Conservation (phyloP, 179 eudicot genomes). For the Gypsophila paniculata region DNA sequence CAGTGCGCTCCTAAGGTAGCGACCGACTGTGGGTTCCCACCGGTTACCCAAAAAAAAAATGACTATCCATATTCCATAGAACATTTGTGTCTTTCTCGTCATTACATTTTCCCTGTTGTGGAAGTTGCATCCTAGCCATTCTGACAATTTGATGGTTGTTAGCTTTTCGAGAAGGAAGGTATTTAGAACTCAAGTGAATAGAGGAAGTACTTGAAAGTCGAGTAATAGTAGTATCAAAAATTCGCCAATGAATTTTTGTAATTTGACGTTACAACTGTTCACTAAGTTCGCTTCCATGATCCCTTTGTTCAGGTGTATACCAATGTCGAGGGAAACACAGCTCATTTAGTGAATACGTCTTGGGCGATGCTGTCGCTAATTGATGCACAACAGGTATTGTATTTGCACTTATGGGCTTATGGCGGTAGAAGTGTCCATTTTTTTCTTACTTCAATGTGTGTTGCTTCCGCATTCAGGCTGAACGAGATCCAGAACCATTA, state of each 20-base stretch:
- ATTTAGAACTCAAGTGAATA: not conserved
- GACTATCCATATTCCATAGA: not conserved
- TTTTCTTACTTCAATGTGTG: not conserved
- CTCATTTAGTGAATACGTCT: conserved; percentile 80
- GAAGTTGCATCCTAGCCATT: not conserved
- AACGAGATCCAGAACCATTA: conserved; percentile 63
- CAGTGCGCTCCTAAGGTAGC: too few species aligned
- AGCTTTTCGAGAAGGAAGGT: not conserved
- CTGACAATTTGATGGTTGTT: not conserved
- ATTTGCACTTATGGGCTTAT: not conserved
- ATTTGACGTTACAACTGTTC: not conserved
- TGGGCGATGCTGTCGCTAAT: conserved; percentile 90
- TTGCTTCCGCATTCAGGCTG: conserved; percentile 39
- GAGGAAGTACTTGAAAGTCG: not conserved
- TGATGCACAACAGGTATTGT: conserved; percentile 72
- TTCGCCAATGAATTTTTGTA: too few species aligned
- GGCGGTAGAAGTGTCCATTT: not conserved
- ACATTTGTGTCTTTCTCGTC: not conserved
- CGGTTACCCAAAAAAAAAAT: too few species aligned
- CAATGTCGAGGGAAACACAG: conserved; percentile 59
- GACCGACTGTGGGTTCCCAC: too few species aligned
- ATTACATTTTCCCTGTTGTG: not conserved
- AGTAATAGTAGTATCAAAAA: not conserved
- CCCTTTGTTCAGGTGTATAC: conserved; percentile 63
- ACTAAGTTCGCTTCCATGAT: not conserved